Percentiles rank a stretch among this genome's conserved stretches.
These are phyloP conservation scores for Phalaenopsis hybrid DNA, from an alignment of 116 monocot genomes.

Conservation along the genomic window DNA sequence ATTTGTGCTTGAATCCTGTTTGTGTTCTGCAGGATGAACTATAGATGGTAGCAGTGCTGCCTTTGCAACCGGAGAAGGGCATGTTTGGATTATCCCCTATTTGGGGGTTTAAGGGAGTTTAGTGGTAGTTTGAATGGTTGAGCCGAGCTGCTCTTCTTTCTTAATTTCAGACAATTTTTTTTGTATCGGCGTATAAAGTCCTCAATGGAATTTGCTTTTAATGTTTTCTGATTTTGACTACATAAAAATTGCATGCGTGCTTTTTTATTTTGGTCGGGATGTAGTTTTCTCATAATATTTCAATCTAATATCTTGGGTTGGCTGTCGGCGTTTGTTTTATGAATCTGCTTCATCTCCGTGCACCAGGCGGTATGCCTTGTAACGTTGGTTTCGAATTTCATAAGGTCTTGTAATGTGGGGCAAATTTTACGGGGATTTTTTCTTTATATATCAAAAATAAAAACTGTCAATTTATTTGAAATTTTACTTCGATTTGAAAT, in stretches of 20 bases:
- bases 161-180: not conserved
- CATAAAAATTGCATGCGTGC: not conserved
- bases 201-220: not conserved
- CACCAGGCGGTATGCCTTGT: too few species aligned
- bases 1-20: not conserved
- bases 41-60: not conserved
- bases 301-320: not conserved
- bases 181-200: not conserved
- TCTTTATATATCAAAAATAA: too few species aligned
- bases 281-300: not conserved
- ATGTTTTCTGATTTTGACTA: not conserved
- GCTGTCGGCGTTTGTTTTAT: too few species aligned
- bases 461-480: too few species aligned
- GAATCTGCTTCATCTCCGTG: too few species aligned
- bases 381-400: too few species aligned
- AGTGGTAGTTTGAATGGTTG: slow-evolving; percentile 1
- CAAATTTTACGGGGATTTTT: too few species aligned
- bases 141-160: not conserved
- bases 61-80: not conserved
- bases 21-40: slow-evolving; percentile 8
- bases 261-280: not conserved
- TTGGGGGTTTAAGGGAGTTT: not conserved
- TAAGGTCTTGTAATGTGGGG: too few species aligned
- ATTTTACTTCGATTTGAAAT: too few species aligned
- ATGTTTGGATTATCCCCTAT: not conserved